These are phyloP conservation scores for Pichia sp. DNA, from an alignment of 1,139 yeast genomes.

Conservation along the genomic window DNA sequence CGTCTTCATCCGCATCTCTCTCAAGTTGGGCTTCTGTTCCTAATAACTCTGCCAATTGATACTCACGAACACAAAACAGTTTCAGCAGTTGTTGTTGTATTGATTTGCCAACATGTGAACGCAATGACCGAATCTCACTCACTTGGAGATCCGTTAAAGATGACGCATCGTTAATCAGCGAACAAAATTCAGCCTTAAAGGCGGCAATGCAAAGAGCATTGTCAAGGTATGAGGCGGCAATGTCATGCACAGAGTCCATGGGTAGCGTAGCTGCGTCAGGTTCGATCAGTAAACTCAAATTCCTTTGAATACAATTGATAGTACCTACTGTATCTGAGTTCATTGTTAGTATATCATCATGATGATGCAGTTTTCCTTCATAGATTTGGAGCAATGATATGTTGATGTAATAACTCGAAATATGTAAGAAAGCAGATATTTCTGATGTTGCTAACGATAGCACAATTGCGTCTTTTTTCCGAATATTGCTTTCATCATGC, in stretches of 20 bases:
- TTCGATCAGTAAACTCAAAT: conserved; percentile 1
- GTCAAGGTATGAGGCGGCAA: conserved; percentile 11
- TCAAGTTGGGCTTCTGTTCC: conserved; percentile 44
- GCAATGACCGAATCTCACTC: conserved; percentile 1
- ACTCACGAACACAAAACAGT: conserved; percentile 33
- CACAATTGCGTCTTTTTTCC: background rate
- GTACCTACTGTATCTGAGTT: background rate
- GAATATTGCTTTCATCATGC: background rate
- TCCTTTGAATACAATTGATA: conserved; percentile 10
- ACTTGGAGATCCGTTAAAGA: background rate
- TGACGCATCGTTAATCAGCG: background rate
- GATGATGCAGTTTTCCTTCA: background rate
- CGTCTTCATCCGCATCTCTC: conserved; percentile 56
- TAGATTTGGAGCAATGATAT: conserved; percentile 2
- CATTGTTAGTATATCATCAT: background rate
- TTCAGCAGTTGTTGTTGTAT: conserved; percentile 21
- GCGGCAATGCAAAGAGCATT: conserved; percentile 15
- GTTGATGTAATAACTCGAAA: conserved; percentile 6
- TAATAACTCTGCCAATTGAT: conserved; percentile 32
- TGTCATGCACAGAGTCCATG: conserved; percentile 6
- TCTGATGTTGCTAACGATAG: background rate
- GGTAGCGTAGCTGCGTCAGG: conserved; percentile 5
- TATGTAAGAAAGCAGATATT: conserved; percentile 7
- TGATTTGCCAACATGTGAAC: background rate
- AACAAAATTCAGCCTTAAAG: conserved; percentile 13